phyloP scores from a whole-genome alignment of 768 basidiomycete species.

The Agaricus blazei region DNA sequence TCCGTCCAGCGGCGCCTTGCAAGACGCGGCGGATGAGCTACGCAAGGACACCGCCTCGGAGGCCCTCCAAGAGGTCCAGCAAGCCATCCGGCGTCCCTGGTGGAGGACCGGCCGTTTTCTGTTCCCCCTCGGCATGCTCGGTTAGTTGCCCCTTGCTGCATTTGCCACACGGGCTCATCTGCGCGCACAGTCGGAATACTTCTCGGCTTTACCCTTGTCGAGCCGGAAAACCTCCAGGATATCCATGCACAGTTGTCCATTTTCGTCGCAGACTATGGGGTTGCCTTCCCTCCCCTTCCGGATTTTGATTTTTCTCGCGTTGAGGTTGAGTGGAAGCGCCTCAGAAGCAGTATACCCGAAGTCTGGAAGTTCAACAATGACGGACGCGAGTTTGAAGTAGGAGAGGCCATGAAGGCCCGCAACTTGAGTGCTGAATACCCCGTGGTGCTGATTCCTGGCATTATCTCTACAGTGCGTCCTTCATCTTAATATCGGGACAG shows the following conservation, averaged over 20 bases:
- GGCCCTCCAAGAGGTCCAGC: background rate
- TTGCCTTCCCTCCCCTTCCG: conserved; percentile 58
- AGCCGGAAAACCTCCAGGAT: conserved; percentile 61
- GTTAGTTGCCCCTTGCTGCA: conserved; percentile 21
- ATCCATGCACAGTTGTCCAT: conserved; percentile 65
- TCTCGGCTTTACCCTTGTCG: conserved; percentile 59
- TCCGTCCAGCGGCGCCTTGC: background rate
- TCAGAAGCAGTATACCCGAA: conserved; percentile 69
- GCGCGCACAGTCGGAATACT: conserved; percentile 51
- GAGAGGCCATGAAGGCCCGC: conserved; percentile 58
- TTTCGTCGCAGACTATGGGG: conserved; percentile 66
- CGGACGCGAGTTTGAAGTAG: conserved; percentile 76
- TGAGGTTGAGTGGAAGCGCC: conserved; percentile 65
- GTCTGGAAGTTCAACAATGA: conserved; percentile 79
- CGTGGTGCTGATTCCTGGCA: conserved; percentile 83
- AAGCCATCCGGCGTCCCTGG: conserved; percentile 18
- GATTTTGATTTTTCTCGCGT: conserved; percentile 63
- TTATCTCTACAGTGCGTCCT: conserved; percentile 72
- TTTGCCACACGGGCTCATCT: background rate
- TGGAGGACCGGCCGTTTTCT: conserved; percentile 46
- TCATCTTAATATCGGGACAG: background rate
- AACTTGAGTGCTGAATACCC: conserved; percentile 71
- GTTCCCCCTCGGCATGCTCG: conserved; percentile 68
- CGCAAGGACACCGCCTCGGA: background rate
- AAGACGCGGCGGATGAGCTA: conserved; percentile 2